Evolutionary conservation across 2,329 filamentous ascomycete species (phyloP), one percentile per base, ranked within the genome.

Genomic region (Diplodia mutila): DNA sequence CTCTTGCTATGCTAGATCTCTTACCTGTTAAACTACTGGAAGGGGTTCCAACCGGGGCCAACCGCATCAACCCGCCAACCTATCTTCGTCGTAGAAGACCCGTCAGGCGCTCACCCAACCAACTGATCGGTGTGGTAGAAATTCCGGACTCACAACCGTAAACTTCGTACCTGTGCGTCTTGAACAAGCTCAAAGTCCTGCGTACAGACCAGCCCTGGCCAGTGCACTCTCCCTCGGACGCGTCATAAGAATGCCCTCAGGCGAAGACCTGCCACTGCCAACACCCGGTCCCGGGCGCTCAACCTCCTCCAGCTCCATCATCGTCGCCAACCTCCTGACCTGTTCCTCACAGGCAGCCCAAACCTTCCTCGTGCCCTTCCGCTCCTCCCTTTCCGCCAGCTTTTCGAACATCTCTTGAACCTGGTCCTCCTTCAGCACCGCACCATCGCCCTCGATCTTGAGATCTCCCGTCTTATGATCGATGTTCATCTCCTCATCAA

Each of bases 341-440:
- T 63, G 59, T n/a, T 57, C 64, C 52, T 66, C 53, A 16, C 53
- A 55, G 18, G 21, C 48, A 6, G 7, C 25, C 54, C 54, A 59
- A 25, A 14, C 23, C 53, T 25, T 32, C 65, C 18, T 25, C 64
- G 18, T 57, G 16, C 27, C 54, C n/a, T 39, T 54, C 11, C 16
- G 48, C 21, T 42, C 32, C 21, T 54, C 37, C 55, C 23, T 53
- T 34, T n/a, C 18, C 11, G 8, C 55, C n/a, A 57, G n/a, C 27
- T 4, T 34, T 27, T 54, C 39, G 32, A 54, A 37, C 29, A 53
- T 34, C 21, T 21, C 11, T 52, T 16, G 9, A 12, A 48, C 52
- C 39, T 54, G 39, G 9, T 29, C 39, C 25, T 23, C 42, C 6
- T 27, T 46, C 25, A 54, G 18, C n/a, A 59, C 32, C 11, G 18